Evolutionary conservation across 1,284 basidiomycete genomes (phyloP), one percentile per base, ranked within the genome.

Genomic region (Cryptococcus neoformans): DNA sequence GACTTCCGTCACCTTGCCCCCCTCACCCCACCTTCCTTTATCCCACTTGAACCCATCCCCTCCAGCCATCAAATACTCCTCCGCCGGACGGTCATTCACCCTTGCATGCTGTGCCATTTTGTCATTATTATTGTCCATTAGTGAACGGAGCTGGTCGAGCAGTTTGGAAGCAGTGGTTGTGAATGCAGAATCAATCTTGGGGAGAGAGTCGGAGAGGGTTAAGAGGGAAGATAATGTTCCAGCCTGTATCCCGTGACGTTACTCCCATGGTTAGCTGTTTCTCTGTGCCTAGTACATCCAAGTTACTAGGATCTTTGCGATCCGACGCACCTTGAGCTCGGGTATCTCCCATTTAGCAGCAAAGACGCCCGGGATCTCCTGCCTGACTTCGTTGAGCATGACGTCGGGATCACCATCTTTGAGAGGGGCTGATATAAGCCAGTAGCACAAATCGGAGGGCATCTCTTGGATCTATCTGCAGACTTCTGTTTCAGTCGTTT

Each of bases 161-260:
- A 89, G 88, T 82, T 97, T 98, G 60, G 89, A 89, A 58, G 95
- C 88, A 10, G 87, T 86, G 21, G 84, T 80, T 3, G 91, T 97
- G 80, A 96, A 93, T 80, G 84, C 84, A n/a, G 83, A 74, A 67
- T 99, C 96, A 61, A 89, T 85, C 79, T 97, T 98, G 12, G 93
- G 91, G 46, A 99, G 83, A 53, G 90, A 87, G 72, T 99, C 96
- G 14, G 92, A 95, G 49, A 99, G 83, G 3, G 85, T 83, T 63
- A 99, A 86, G 57, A 99, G 85, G 35, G 85, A 83, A 62, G 95
- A 94, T 34, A 99, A 84, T 0, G 95, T 99, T 55, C 95, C 95
- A 58, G 93, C 92, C 92, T 98, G 17, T 28, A 28, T 28, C 4
- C 28, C 28, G 28, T 28, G 28, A 4, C 28, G 28, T 28, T 28